These are phyloP conservation scores for Helicostylum pulchrum DNA, from an alignment of 192 early-diverging fungal genomes.

Conservation along the genomic window DNA sequence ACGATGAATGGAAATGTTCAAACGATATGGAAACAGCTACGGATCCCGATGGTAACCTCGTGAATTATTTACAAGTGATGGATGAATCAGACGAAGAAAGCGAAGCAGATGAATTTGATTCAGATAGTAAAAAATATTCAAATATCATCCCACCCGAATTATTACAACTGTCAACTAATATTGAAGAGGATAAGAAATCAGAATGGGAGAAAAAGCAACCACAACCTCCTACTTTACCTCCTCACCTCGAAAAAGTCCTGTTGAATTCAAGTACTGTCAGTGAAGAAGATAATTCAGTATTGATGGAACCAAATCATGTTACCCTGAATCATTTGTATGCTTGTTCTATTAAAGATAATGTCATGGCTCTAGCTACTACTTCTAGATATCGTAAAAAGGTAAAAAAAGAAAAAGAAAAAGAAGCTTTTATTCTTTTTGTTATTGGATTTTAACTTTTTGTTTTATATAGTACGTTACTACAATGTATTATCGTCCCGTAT, in stretches of 20 bases:
- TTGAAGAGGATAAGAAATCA: background rate
- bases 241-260: constrained; percentile 90
- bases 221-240: constrained; percentile 85
- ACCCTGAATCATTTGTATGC: constrained; percentile 95
- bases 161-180: constrained; percentile 16
- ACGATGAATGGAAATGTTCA: constrained; percentile 97
- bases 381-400: constrained; percentile 91
- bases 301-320: constrained; percentile 91
- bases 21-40: constrained; percentile 87
- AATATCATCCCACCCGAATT: constrained; percentile 35
- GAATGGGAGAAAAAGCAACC: constrained; percentile 20
- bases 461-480: constrained; percentile 41
- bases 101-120: constrained; percentile 19
- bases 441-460: constrained; percentile 4
- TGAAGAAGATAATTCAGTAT: constrained; percentile 72
- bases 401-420: constrained; percentile 6
- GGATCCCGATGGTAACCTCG: constrained; percentile 92
- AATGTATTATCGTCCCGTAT: constrained; percentile 43
- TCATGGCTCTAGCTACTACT: constrained; percentile 91
- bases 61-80: constrained; percentile 88
- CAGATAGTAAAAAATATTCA: constrained; percentile 33
- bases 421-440: background rate
- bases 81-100: constrained; percentile 70
- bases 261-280: constrained; percentile 70
- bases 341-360: constrained; percentile 91